Evolutionary conservation across 768 basidiomycete genomes (phyloP).

Genomic region (Amanita phalloides): DNA sequence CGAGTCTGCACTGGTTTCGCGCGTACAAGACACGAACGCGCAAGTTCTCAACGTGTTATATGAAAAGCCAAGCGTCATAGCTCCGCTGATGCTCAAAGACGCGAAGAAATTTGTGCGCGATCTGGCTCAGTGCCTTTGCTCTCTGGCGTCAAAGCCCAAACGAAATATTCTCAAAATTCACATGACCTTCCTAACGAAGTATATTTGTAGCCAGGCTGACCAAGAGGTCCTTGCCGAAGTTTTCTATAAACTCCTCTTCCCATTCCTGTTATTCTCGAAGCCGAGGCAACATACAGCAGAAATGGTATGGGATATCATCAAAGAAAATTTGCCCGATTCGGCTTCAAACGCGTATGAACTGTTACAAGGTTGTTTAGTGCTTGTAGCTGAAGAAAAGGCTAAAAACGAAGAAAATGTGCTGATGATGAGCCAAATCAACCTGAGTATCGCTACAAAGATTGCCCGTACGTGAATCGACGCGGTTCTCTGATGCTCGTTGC

Average conservation of each 20-base stretch:
- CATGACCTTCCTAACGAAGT: constrained; percentile 40
- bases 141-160: constrained; percentile 32
- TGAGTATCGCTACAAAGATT: constrained; percentile 45
- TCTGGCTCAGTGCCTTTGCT: constrained; percentile 25
- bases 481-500: background rate
- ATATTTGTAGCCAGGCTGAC: constrained; percentile 23
- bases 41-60: constrained; percentile 64
- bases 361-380: constrained; percentile 42
- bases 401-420: constrained; percentile 19
- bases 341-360: constrained; percentile 25
- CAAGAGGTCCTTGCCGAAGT: constrained; percentile 15
- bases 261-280: constrained; percentile 67
- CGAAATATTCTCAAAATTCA: constrained; percentile 45
- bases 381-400: constrained; percentile 25
- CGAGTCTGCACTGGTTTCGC: constrained; percentile 52
- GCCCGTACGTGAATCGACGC: constrained; percentile 37
- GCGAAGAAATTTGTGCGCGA: constrained; percentile 33
- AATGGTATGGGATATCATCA: constrained; percentile 63
- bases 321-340: constrained; percentile 15
- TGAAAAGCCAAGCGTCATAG: constrained; percentile 31
- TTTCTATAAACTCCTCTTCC: constrained; percentile 53
- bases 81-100: constrained; percentile 33
- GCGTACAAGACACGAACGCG: constrained; percentile 53
- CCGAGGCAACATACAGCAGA: constrained; percentile 54
- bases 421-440: constrained; percentile 41